Evolutionary conservation across 1,284 basidiomycete genomes (phyloP).

Genomic region (Porodaedalea pini): DNA sequence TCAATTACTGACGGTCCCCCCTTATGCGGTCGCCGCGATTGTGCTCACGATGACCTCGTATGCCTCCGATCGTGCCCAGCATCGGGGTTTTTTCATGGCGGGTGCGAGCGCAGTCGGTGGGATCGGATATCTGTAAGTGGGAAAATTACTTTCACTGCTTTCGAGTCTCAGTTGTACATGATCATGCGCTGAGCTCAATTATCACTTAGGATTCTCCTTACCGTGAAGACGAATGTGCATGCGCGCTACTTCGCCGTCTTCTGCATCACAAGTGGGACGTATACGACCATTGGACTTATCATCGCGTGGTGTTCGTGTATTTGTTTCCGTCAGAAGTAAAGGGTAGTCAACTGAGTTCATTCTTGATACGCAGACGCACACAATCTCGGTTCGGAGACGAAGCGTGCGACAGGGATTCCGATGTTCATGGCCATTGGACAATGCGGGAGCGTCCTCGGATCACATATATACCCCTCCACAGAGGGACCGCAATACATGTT

Average conservation of each 20-base stretch:
- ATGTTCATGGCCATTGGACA: slow-evolving; percentile 77
- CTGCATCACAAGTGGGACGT: slow-evolving; percentile 66
- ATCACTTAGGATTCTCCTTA: slow-evolving; percentile 41
- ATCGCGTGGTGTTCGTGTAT: slow-evolving; percentile 67
- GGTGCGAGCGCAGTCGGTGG: slow-evolving; percentile 48
- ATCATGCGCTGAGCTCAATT: too few relatives aligned
- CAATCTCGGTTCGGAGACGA: slow-evolving; percentile 75
- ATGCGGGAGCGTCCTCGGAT: slow-evolving; percentile 66
- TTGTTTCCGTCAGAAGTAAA: slow-evolving; percentile 1
- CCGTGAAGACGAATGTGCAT: slow-evolving; percentile 42
- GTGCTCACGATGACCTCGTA: slow-evolving; percentile 63
- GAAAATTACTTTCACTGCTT: neutral
- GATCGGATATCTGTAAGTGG: slow-evolving; percentile 61
- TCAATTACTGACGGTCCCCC: slow-evolving; percentile 76
- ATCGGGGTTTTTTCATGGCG: slow-evolving; percentile 60
- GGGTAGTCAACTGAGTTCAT: neutral
- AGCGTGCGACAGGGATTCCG: slow-evolving; percentile 70
- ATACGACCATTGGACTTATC: slow-evolving; percentile 61
- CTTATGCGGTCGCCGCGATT: slow-evolving; percentile 70
- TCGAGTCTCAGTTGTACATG: neutral
- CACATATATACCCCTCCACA: slow-evolving; percentile 62
- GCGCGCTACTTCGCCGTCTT: slow-evolving; percentile 67
- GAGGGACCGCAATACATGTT: slow-evolving; percentile 65
- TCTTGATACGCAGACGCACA: slow-evolving; percentile 51
- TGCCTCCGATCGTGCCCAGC: slow-evolving; percentile 69